These are phyloP conservation scores for Neurospora sp. DNA, from an alignment of 2,329 filamentous ascomycete genomes.

Conservation along the genomic window DNA sequence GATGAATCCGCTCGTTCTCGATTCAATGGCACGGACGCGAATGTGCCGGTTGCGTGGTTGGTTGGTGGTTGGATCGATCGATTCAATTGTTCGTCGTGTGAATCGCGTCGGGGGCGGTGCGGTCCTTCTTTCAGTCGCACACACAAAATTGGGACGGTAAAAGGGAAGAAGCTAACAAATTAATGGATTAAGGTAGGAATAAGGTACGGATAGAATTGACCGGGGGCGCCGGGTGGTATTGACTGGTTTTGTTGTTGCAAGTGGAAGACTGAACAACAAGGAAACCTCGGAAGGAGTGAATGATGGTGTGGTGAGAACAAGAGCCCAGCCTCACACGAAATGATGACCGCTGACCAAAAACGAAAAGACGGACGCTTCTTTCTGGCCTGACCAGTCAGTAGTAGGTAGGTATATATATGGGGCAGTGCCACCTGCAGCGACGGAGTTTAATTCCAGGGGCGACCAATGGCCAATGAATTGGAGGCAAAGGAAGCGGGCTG, in stretches of 20 bases:
- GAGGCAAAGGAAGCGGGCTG: background rate
- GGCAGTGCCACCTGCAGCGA: background rate
- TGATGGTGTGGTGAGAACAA: background rate
- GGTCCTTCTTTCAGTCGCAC: background rate
- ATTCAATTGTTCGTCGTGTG: background rate
- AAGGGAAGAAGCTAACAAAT: background rate
- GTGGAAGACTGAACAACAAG: background rate
- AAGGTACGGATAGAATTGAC: background rate
- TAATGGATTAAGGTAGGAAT: background rate
- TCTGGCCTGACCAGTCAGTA: background rate
- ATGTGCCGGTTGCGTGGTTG: background rate
- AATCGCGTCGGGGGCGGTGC: background rate
- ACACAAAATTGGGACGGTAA: background rate
- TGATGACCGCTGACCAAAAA: background rate
- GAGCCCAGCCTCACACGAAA: background rate
- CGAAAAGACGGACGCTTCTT: background rate
- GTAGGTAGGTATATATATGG: too few relatives aligned
- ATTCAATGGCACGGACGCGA: background rate
- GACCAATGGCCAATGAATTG: background rate
- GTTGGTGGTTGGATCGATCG: background rate
- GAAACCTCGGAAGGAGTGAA: background rate
- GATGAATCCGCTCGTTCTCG: conserved; percentile 4
- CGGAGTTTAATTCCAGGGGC: background rate
- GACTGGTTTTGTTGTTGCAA: background rate
- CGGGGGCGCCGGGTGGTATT: background rate